These are phyloP conservation scores for Rhodotorula diobovata DNA, from an alignment of 768 basidiomycete genomes.

Conservation along the genomic window DNA sequence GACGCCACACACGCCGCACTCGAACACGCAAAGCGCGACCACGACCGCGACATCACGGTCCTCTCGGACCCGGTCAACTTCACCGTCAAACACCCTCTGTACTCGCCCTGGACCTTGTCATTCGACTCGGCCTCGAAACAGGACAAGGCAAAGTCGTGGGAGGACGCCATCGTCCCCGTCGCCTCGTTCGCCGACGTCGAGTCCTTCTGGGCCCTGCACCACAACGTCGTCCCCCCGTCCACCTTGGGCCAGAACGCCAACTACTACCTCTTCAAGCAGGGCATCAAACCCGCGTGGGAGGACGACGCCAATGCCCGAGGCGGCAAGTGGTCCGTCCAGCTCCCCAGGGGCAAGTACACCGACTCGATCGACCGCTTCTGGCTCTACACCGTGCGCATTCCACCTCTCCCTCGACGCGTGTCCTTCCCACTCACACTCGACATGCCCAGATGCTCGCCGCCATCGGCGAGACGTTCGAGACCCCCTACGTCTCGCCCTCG, in stretches of 20 bases:
- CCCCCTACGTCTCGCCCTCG: constrained; percentile 54
- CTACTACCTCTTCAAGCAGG: constrained; percentile 95
- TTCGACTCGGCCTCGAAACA: constrained; percentile 79
- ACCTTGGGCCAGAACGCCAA: constrained; percentile 84
- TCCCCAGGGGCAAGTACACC: constrained; percentile 91
- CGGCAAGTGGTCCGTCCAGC: constrained; percentile 97
- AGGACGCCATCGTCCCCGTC: constrained; percentile 97
- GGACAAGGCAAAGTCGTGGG: constrained; percentile 75
- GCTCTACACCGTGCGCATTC: constrained; percentile 77
- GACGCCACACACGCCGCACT: constrained; percentile 23
- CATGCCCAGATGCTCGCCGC: constrained; percentile 85
- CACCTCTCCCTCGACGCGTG: constrained; percentile 28
- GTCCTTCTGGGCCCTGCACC: constrained; percentile 98
- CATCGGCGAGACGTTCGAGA: constrained; percentile 98
- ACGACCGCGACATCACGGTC: constrained; percentile 72
- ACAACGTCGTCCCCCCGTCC: constrained; percentile 95
- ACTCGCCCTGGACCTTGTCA: constrained; percentile 67
- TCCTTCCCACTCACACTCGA: too few relatives aligned
- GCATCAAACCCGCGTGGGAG: constrained; percentile 47
- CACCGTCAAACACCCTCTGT: constrained; percentile 77
- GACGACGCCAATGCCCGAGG: constrained; percentile 82
- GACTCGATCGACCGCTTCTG: constrained; percentile 85
- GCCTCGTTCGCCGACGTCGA: constrained; percentile 95
- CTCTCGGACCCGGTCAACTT: constrained; percentile 89
- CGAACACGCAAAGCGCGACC: background rate